phyloP scores from a whole-genome alignment of 139 green algal species.

The Coelastrella sp. region DNA sequence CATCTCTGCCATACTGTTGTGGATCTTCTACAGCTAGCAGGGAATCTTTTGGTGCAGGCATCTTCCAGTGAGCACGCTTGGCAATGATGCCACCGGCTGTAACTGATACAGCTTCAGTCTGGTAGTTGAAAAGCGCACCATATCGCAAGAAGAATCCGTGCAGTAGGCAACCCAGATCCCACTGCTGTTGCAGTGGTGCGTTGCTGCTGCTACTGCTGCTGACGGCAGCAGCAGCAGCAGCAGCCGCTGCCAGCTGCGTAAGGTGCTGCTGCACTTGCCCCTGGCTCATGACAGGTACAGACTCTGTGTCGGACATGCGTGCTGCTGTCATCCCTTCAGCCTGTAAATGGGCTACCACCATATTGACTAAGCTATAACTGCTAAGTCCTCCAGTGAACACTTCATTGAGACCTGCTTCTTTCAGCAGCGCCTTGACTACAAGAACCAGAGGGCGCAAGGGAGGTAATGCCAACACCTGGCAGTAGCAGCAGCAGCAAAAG shows the following conservation, averaged over 20 bases:
- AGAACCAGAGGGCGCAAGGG: conserved; percentile 78
- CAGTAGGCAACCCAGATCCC: conserved; percentile 74
- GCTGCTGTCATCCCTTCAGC: conserved; percentile 50
- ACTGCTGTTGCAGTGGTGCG: conserved; percentile 24
- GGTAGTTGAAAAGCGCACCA: conserved; percentile 60
- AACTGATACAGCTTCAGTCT: conserved; percentile 66
- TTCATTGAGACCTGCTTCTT: conserved; percentile 80
- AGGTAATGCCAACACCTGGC: conserved; percentile 64
- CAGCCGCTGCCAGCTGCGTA: neutral
- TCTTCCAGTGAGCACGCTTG: conserved; percentile 63
- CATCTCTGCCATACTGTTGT: conserved; percentile 23
- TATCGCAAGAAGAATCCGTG: conserved; percentile 71
- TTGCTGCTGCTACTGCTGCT: too few relatives aligned
- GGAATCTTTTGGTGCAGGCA: conserved; percentile 34
- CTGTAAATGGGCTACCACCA: conserved; percentile 81
- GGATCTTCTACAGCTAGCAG: conserved; percentile 39
- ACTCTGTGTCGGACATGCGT: neutral
- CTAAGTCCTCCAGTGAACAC: conserved; percentile 77
- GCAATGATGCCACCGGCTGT: conserved; percentile 61
- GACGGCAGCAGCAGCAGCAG: neutral
- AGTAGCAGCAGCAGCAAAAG: neutral
- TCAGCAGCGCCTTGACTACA: conserved; percentile 76
- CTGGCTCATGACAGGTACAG: neutral
- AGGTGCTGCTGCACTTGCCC: conserved; percentile 19
- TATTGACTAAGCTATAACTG: conserved; percentile 80